A percentile compares a stretch with the other conserved stretches of the same genome.
Evolutionary conservation across 1,284 basidiomycete species (phyloP).

Genomic region (Tilletia indica): DNA sequence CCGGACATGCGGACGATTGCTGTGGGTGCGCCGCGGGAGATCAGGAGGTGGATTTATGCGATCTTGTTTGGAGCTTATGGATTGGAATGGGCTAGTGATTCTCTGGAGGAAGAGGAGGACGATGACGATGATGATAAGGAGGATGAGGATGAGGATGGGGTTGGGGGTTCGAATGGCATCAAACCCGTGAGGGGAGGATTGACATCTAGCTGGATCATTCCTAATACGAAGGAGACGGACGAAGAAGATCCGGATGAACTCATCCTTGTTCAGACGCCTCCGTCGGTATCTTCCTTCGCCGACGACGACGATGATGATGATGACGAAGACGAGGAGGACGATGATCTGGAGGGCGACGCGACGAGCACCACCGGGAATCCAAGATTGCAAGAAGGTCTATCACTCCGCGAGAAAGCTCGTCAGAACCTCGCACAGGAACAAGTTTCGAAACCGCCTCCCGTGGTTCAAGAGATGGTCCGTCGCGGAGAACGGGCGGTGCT

Average conservation of each 20-base stretch:
- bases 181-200: conserved; percentile 27
- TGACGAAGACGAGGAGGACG: conserved; percentile 24
- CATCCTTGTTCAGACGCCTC: conserved; percentile 39
- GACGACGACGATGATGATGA: conserved; percentile 27
- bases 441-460: conserved; percentile 11
- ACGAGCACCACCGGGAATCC: too few relatives aligned
- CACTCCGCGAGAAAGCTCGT: too few relatives aligned
- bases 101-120: conserved; percentile 25
- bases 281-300: conserved; percentile 33
- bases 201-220: conserved; percentile 22
- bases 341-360: too few relatives aligned
- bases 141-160: conserved; percentile 18
- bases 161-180: neutral
- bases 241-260: conserved; percentile 40
- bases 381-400: too few relatives aligned
- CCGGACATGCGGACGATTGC: conserved; percentile 38
- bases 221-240: conserved; percentile 23
- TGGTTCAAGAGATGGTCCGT: conserved; percentile 5
- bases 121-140: neutral
- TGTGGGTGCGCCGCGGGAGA: conserved; percentile 29
- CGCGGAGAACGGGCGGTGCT: neutral
- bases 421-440: neutral
- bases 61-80: conserved; percentile 42
- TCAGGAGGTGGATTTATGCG: conserved; percentile 34
- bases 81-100: conserved; percentile 43